Evolutionary conservation across 768 basidiomycete genomes (phyloP).

Genomic region (Lactifluus echinatus): DNA sequence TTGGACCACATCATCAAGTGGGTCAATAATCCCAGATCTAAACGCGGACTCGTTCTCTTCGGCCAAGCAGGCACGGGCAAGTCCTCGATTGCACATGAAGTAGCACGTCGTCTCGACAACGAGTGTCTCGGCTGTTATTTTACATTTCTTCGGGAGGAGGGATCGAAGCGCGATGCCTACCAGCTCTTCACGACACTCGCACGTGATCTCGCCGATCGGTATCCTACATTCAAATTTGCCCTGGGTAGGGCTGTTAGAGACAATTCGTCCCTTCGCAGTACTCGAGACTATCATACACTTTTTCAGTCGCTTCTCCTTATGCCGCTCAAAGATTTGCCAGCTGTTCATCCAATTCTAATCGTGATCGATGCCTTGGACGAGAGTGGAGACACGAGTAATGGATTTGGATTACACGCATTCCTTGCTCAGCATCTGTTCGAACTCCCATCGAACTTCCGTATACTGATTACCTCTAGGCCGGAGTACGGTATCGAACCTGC

Average conservation of each 20-base stretch:
- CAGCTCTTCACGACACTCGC: neutral
- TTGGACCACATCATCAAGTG: neutral
- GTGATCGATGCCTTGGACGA: too few species aligned
- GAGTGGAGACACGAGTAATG: too few species aligned
- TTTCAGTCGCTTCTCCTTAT: neutral
- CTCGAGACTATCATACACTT: too few species aligned
- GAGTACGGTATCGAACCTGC: neutral
- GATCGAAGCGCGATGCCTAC: neutral
- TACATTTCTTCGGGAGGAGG: neutral
- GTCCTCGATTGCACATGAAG: too few species aligned
- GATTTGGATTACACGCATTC: neutral
- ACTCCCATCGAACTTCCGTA: neutral
- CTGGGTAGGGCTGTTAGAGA: neutral
- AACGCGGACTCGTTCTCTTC: neutral
- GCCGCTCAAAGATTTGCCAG: neutral
- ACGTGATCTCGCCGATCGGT: neutral
- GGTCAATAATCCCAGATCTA: neutral
- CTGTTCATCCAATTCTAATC: too few species aligned
- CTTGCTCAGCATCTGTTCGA: neutral
- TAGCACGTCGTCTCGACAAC: neutral
- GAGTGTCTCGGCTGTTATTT: neutral
- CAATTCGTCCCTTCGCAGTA: neutral
- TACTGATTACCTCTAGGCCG: neutral
- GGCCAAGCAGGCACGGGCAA: too few species aligned
- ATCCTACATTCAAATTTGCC: neutral